phyloP scores from a whole-genome alignment of 495 filamentous ascomycete genomes.

The Rusavskia elegans region DNA sequence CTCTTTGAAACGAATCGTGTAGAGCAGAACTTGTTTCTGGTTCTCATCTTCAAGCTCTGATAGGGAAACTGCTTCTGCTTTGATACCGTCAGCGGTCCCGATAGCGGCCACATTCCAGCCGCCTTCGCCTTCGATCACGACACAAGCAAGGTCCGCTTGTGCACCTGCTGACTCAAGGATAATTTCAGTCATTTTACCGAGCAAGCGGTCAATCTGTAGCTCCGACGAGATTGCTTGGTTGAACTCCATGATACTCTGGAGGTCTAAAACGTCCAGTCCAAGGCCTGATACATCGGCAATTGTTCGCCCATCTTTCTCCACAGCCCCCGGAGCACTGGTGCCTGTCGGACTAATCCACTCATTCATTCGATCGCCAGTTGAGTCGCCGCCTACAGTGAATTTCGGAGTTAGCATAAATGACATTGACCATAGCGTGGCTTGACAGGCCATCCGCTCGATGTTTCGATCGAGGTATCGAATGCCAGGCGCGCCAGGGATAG shows the following conservation, averaged over 20 bases:
- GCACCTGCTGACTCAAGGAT: slow-evolving; percentile 75
- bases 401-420: too few species aligned
- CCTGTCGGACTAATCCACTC: slow-evolving; percentile 36
- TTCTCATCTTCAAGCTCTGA: slow-evolving; percentile 47
- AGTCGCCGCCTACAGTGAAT: slow-evolving; percentile 21
- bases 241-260: slow-evolving; percentile 73
- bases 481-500: too few species aligned
- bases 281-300: slow-evolving; percentile 2
- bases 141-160: slow-evolving; percentile 59
- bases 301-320: background rate
- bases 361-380: slow-evolving; percentile 45
- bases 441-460: too few species aligned
- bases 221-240: slow-evolving; percentile 86
- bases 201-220: slow-evolving; percentile 64
- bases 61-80: slow-evolving; percentile 49
- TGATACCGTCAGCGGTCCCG: slow-evolving; percentile 32
- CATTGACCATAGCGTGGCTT: too few species aligned
- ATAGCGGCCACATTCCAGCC: slow-evolving; percentile 67
- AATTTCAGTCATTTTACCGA: slow-evolving; percentile 81
- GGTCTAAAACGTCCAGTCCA: slow-evolving; percentile 60
- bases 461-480: too few species aligned
- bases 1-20: slow-evolving; percentile 71
- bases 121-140: slow-evolving; percentile 54
- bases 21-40: slow-evolving; percentile 63
- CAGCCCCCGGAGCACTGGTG: background rate